Conservation (phyloP, 1,139 yeast species). For the Magnusiomyces tetraspermus region DNA sequence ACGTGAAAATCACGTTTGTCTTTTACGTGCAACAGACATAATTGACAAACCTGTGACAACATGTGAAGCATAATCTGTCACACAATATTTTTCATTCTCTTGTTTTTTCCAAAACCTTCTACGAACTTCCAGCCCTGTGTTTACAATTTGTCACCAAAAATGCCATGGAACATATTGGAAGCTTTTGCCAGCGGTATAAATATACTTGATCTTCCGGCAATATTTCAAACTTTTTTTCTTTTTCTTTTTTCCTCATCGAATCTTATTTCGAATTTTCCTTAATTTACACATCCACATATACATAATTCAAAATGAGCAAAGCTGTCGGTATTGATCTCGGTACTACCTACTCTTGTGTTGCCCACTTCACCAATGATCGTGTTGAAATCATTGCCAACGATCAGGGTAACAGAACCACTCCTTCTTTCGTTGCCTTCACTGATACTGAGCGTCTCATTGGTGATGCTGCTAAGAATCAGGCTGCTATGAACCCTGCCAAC, state of each 20-base stretch:
- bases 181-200: neutral
- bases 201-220: neutral
- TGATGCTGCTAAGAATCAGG: conserved; percentile 98
- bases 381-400: conserved; percentile 93
- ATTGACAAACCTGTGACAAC: neutral
- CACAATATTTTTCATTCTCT: neutral
- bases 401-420: conserved; percentile 98
- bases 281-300: neutral
- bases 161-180: neutral
- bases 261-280: neutral
- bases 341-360: conserved; percentile 97
- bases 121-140: neutral
- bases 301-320: conserved; percentile 25
- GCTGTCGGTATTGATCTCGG: conserved; percentile 78
- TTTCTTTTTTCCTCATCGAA: neutral
- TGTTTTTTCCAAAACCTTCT: neutral
- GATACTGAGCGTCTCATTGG: conserved; percentile 94
- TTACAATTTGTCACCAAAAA: neutral
- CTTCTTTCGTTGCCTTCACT: conserved; percentile 94
- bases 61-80: neutral
- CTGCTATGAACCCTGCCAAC: conserved; percentile 93
- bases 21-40: too few species aligned
- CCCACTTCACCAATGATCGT: conserved; percentile 85
- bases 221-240: neutral
- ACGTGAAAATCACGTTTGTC: too few species aligned